Evolutionary conservation across 805 yeast species (phyloP).

Genomic region (Alloascoidea hylecoeti): DNA sequence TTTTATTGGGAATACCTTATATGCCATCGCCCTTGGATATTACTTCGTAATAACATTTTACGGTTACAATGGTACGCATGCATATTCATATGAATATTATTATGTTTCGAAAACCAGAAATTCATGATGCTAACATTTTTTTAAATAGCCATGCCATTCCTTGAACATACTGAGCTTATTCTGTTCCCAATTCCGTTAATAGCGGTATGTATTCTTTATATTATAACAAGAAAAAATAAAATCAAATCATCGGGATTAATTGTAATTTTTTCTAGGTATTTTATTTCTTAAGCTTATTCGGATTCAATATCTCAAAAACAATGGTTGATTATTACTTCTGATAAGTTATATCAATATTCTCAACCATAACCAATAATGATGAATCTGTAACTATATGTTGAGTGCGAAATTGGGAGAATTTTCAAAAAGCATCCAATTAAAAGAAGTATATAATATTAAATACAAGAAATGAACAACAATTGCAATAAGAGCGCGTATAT

Average conservation of each 20-base stretch:
- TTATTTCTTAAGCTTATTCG: conserved; percentile 49
- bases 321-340: conserved; percentile 35
- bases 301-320: conserved; percentile 59
- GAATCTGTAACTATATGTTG: too few species aligned
- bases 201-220: conserved; percentile 11
- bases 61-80: conserved; percentile 53
- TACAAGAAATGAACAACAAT: too few species aligned
- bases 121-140: background rate
- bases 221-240: too few species aligned
- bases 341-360: conserved; percentile 6
- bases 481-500: too few species aligned
- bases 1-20: conserved; percentile 65
- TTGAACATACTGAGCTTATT: conserved; percentile 46
- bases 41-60: conserved; percentile 73
- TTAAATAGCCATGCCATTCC: conserved; percentile 39
- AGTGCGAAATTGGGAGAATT: too few species aligned
- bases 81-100: conserved; percentile 14
- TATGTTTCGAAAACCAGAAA: conserved; percentile 8
- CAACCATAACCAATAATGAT: too few species aligned
- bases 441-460: too few species aligned
- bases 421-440: too few species aligned
- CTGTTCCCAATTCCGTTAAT: conserved; percentile 51
- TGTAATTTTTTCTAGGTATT: conserved; percentile 15
- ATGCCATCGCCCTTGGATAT: conserved; percentile 58
- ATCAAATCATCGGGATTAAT: too few species aligned